Evolutionary conservation across 1,284 basidiomycete genomes (phyloP).

Genomic region (Leccinum subrobustum): DNA sequence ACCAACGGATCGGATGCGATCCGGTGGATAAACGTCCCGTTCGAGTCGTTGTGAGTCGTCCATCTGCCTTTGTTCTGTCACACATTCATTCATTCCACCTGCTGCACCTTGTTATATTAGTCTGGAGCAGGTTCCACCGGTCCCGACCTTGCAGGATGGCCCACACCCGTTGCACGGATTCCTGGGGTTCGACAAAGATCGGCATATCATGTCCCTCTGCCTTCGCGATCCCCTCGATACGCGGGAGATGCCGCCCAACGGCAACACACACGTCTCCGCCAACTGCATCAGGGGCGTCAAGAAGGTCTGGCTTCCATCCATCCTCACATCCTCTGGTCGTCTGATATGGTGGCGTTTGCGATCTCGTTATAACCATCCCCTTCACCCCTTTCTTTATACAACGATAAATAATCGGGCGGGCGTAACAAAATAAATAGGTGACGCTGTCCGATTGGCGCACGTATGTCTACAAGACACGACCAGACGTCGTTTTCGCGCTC

Average conservation of each 20-base stretch:
- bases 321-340: neutral
- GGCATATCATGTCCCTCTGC: slow-evolving; percentile 58
- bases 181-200: slow-evolving; percentile 48
- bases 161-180: slow-evolving; percentile 55
- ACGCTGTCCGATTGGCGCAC: slow-evolving; percentile 51
- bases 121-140: slow-evolving; percentile 58
- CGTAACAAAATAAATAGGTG: slow-evolving; percentile 41
- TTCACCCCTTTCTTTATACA: neutral
- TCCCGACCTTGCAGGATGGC: slow-evolving; percentile 54
- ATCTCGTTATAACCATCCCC: neutral
- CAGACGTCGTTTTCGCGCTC: slow-evolving; percentile 71
- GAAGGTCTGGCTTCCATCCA: slow-evolving; percentile 45
- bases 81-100: no score
- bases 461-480: slow-evolving; percentile 51
- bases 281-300: slow-evolving; percentile 67
- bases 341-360: slow-evolving; percentile 7
- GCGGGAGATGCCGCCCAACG: slow-evolving; percentile 68
- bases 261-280: slow-evolving; percentile 53
- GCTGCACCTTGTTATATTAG: slow-evolving; percentile 33
- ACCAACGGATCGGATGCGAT: slow-evolving; percentile 46
- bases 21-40: slow-evolving; percentile 65
- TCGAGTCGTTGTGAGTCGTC: slow-evolving; percentile 75
- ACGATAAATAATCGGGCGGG: neutral
- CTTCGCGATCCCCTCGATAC: slow-evolving; percentile 65
- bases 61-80: neutral